Base-by-base conservation (phyloP, 306 rosid species). In the Lagenaria siceraria region DNA sequence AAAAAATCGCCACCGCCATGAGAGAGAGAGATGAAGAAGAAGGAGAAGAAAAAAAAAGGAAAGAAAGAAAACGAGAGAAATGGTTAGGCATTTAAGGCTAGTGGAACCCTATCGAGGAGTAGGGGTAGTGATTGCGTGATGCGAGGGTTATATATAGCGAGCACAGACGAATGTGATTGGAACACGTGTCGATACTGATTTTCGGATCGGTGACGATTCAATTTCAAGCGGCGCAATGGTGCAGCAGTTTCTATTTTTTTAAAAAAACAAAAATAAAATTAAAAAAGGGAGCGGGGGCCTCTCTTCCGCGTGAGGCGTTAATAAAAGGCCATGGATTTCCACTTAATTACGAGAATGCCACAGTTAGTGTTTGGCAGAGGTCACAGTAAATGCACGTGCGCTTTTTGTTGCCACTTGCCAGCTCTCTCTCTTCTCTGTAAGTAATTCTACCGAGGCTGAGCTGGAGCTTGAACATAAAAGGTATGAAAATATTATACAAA, bases 121-220 rank as follows among this genome's bases (percentile, higher is more conserved):
- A 76, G 42, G 71, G 79, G 42, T 29, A 9, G 42, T 77, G 73
- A 77, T 35, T 54, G 35, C 77, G 63, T 78, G 70, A 70, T 43
- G 73, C 64, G 60, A 65, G 54, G 82, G 77, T 79, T 77, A 76
- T 60, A 59, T 71, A 71, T 22, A 86, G 46, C 71, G 68, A 62
- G 7, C 55, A 10, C 69, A 71, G 61, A 80, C 43, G 74, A 81
- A 60, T 62, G 15, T 0, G 35, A 59, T 79, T 29, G 18, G 11
- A 63, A 73, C 83, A 71, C 56, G 74, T 76, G 36, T 43, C 79
- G 11, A 5, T 6, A 14, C 11, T 19, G 55, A 43, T 73, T 64
- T 15, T 21, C 19, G 8, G 15, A 33, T 36, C 48, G 48, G 49
- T 18, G 11, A 36, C 72, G 72, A 64, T 64, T 64, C 9, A 51